Evolutionary conservation across 257 asterid genomes (phyloP), one percentile per base, ranked within the genome.

Genomic region (Ocimum tenuiflorum): DNA sequence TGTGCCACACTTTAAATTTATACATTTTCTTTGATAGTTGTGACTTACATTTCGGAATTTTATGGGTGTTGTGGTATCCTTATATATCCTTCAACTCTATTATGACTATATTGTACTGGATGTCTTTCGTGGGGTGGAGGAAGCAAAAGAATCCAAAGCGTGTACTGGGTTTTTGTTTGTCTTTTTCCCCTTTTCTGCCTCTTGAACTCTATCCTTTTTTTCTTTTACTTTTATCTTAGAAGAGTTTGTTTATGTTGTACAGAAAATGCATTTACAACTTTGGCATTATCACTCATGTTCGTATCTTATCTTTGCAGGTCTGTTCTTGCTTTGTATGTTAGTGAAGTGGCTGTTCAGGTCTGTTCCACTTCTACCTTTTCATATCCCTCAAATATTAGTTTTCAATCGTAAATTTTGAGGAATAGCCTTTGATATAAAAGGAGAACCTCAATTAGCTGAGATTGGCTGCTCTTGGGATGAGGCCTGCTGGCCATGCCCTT

Each of bases 271-370:
- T 53, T 27, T 0, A 35, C 41, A 3, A 35, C 41, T 35, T 35
- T 2, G 18, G 60, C 70, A 15, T 20, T 55, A 56, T 33, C 24
- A 55, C 71, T 71, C 57, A 70, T 47, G 35, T 49, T 65, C 67
- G 43, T 27, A 4, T 27, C 48, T 38, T 67, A 45, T 57, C 57
- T 76, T 61, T 76, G 85, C 96, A 94, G 99, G 86, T 85, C 84
- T 55, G 74, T 81, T 31, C 79, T 92, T 56, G 74, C 82, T 80
- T 52, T 84, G 78, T 86, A 87, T 56, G 71, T 73, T 78, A 84
- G 97, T 63, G 97, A 83, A 80, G 89, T 92, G 74, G 79, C 75
- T 70, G 86, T 73, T 82, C 95, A 89, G 97, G 97, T 91, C 48
- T 41, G 80, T 63, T 65, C 63, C 75, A 41, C 53, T 63, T 66